Evolutionary conservation across 768 basidiomycete genomes (phyloP).

Genomic region (Calocybe cyanea): DNA sequence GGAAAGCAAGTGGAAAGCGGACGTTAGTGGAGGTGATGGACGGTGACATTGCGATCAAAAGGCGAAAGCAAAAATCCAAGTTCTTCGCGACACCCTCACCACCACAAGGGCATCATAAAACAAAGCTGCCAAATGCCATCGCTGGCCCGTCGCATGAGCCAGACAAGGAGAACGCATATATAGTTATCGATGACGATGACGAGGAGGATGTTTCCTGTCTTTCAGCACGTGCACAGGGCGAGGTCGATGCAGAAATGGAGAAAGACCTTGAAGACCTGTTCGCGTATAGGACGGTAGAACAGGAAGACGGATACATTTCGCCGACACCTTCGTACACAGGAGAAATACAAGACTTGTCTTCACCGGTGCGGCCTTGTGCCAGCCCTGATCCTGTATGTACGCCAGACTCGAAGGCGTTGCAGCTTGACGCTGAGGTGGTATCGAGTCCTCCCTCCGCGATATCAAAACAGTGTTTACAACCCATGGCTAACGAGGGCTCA

Average conservation of each 20-base stretch:
- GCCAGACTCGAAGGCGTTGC: conserved; percentile 26
- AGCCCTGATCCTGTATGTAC: conserved; percentile 13
- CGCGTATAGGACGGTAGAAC: conserved; percentile 45
- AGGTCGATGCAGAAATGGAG: conserved; percentile 34
- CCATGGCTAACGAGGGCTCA: conserved; percentile 28
- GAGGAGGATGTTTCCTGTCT: conserved; percentile 22
- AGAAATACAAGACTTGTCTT: conserved; percentile 65
- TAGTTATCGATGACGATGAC: conserved; percentile 24
- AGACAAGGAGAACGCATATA: conserved; percentile 43
- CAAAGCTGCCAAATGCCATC: conserved; percentile 14
- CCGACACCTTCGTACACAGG: conserved; percentile 53
- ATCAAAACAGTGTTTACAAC: conserved; percentile 4
- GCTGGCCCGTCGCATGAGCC: conserved; percentile 31
- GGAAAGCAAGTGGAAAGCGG: conserved; percentile 72
- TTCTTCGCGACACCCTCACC: conserved; percentile 28
- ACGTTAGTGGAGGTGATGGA: conserved; percentile 71
- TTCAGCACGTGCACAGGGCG: conserved; percentile 35
- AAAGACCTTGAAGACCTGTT: conserved; percentile 39
- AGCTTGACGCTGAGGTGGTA: conserved; percentile 51
- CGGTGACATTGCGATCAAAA: conserved; percentile 49
- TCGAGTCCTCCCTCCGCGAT: conserved; percentile 42
- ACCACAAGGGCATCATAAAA: conserved; percentile 4
- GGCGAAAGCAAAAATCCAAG: conserved; percentile 37
- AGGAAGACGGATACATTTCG: conserved; percentile 85
- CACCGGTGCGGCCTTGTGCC: conserved; percentile 41